These are phyloP conservation scores for Epichloe gansuensis DNA, from an alignment of 2,329 filamentous ascomycete genomes.

Conservation along the genomic window DNA sequence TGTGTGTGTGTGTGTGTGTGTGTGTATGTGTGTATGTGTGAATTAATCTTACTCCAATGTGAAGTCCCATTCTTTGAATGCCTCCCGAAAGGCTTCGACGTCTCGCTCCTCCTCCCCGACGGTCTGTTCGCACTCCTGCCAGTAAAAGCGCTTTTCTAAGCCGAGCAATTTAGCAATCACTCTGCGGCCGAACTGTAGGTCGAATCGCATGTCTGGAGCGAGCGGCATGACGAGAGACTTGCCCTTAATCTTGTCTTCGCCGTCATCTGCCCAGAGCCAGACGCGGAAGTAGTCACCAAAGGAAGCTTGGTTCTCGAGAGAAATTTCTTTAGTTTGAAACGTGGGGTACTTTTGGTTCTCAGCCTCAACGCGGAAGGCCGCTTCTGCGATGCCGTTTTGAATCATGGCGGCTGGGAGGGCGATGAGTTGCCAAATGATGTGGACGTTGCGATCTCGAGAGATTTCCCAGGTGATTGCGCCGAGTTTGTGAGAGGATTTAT, in stretches of 20 bases:
- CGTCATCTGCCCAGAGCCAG: conserved; percentile 60
- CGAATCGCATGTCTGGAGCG: conserved; percentile 62
- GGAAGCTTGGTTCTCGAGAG: conserved; percentile 35
- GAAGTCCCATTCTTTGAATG: conserved; percentile 83
- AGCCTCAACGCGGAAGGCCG: conserved; percentile 77
- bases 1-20: no score
- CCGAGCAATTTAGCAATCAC: conserved; percentile 81
- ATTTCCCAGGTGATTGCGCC: conserved; percentile 91
- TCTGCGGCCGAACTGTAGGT: conserved; percentile 77
- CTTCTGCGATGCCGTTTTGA: conserved; percentile 64
- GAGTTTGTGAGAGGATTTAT: conserved; percentile 43
- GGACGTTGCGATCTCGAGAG: conserved; percentile 66
- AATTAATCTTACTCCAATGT: conserved; percentile 28
- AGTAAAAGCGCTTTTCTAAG: conserved; percentile 66
- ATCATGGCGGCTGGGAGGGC: conserved; percentile 61
- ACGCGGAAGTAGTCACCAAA: conserved; percentile 64
- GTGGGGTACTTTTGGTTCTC: conserved; percentile 54
- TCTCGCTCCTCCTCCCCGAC: conserved; percentile 69
- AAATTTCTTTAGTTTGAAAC: conserved; percentile 36
- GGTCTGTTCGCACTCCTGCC: conserved; percentile 73
- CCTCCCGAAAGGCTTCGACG: conserved; percentile 64
- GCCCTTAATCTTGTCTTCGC: conserved; percentile 44
- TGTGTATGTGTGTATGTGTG: no score
- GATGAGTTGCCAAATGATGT: conserved; percentile 89
- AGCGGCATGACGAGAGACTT: conserved; percentile 61